Evolutionary conservation across 768 basidiomycete genomes (phyloP).

Genomic region (Leccinellum rugosiceps): DNA sequence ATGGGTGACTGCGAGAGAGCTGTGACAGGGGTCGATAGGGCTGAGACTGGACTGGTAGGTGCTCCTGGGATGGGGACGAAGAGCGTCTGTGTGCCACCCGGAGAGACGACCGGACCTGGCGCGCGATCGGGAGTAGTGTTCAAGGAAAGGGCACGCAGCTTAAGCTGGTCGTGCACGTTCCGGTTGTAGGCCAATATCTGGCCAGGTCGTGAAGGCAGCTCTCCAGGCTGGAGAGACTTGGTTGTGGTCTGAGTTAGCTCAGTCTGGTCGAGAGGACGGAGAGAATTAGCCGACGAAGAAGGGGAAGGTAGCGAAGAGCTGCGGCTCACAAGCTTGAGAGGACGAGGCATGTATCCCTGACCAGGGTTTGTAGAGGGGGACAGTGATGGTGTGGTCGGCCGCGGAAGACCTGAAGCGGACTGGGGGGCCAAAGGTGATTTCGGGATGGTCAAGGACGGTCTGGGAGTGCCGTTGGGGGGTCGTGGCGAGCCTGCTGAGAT

Average conservation of each 20-base stretch:
- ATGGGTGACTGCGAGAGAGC: constrained; percentile 20
- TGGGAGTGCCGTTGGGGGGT: constrained; percentile 16
- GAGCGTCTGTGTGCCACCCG: constrained; percentile 23
- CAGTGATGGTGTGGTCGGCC: constrained; percentile 19
- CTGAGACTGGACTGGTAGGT: constrained; percentile 9
- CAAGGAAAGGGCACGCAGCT: constrained; percentile 17
- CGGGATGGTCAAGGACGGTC: constrained; percentile 27
- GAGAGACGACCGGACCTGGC: constrained; percentile 10
- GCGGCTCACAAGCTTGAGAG: constrained; percentile 24
- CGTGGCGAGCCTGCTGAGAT: constrained; percentile 11
- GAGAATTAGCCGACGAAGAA: background rate
- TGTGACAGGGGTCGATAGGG: constrained; percentile 8
- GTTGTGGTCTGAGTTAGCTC: constrained; percentile 7
- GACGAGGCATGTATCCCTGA: constrained; percentile 23
- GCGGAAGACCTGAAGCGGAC: constrained; percentile 18
- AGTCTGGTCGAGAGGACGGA: constrained; percentile 1
- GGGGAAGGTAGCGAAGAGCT: constrained; percentile 13
- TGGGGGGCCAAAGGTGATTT: constrained; percentile 19
- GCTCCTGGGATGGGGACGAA: constrained; percentile 5
- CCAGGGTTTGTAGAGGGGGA: background rate
- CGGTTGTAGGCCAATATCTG: constrained; percentile 32
- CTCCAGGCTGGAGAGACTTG: constrained; percentile 21
- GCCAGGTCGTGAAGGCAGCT: constrained; percentile 23
- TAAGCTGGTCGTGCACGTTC: constrained; percentile 35
- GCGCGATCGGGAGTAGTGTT: constrained; percentile 8